These are phyloP conservation scores for Mycena sanguinolenta DNA, from an alignment of 768 basidiomycete genomes.

Conservation along the genomic window DNA sequence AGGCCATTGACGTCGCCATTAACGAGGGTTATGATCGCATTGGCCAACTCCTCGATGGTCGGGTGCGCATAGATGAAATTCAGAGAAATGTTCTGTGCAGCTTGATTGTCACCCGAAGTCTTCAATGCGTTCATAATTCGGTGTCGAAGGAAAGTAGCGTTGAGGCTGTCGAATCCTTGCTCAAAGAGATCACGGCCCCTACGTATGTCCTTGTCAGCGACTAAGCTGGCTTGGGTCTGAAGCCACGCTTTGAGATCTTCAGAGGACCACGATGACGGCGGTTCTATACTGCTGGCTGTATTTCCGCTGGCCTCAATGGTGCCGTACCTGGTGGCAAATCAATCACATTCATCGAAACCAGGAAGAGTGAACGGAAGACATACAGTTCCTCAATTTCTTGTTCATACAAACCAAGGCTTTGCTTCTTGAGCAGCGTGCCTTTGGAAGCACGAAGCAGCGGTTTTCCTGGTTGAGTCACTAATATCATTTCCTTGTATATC, in stretches of 20 bases:
- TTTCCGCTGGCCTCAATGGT: not conserved
- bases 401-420: not conserved
- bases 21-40: not conserved
- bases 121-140: constrained; percentile 50
- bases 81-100: not conserved
- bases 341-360: too few species aligned
- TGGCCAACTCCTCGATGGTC: constrained; percentile 57
- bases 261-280: not conserved
- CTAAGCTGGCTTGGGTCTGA: not conserved
- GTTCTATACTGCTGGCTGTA: not conserved
- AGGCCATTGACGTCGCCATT: not conserved
- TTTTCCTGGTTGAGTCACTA: not conserved
- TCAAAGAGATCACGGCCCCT: constrained; percentile 46
- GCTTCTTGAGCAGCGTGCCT: not conserved
- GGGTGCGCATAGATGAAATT: not conserved
- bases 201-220: constrained; percentile 10
- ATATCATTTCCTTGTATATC: not conserved
- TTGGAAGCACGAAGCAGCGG: not conserved
- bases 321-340: not conserved
- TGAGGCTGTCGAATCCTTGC: constrained; percentile 54
- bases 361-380: not conserved
- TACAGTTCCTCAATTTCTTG: not conserved
- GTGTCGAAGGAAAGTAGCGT: constrained; percentile 54
- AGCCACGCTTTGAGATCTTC: not conserved
- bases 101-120: constrained; percentile 15